These are phyloP conservation scores for Komagataella phaffii DNA, from an alignment of 805 yeast species.

Conservation along the genomic window DNA sequence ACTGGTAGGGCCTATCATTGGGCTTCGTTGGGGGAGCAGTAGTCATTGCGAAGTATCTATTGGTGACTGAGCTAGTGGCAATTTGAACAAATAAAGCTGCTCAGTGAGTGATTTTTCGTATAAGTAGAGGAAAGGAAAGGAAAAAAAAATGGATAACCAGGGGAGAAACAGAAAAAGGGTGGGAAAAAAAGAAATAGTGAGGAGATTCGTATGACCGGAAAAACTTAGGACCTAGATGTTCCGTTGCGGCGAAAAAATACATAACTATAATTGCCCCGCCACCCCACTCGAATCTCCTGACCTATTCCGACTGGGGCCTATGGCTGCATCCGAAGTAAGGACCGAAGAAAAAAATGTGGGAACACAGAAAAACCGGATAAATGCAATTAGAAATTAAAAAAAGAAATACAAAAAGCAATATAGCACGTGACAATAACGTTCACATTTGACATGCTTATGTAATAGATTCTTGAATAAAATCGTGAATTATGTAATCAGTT, in stretches of 20 bases:
- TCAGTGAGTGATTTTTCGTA: too few species aligned
- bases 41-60: not conserved
- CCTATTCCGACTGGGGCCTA: not conserved
- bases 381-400: not conserved
- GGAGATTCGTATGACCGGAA: not conserved
- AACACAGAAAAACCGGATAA: not conserved
- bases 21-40: not conserved
- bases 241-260: not conserved
- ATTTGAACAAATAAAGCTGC: too few species aligned
- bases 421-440: not conserved
- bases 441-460: not conserved
- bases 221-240: not conserved
- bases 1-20: slow-evolving; percentile 54
- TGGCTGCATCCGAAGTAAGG: not conserved
- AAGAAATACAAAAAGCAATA: not conserved
- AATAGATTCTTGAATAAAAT: too few species aligned
- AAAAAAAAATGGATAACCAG: not conserved
- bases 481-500: not conserved
- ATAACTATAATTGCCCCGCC: not conserved
- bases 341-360: not conserved
- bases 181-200: not conserved
- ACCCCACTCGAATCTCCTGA: not conserved
- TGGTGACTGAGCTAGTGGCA: not conserved
- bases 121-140: not conserved
- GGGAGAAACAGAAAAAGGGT: not conserved